Percentiles rank a stretch among this genome's conserved stretches.
phyloP scores from a whole-genome alignment of 2,329 filamentous ascomycete genomes.

The Pseudocercospora crystallina region DNA sequence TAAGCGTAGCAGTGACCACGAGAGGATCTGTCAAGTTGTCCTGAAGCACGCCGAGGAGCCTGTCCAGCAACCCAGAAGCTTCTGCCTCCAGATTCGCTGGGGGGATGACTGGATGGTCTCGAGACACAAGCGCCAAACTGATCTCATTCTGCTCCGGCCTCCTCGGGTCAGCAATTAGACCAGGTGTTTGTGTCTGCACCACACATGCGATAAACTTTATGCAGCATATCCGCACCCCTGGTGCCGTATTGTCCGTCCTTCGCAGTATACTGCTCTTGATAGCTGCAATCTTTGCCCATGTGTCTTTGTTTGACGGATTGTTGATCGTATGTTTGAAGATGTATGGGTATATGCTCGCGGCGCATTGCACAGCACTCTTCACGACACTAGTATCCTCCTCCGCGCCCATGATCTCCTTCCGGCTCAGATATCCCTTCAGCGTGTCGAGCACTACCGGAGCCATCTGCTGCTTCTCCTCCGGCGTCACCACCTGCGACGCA shows the following conservation, averaged over 20 bases:
- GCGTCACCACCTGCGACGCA: slow-evolving; percentile 78
- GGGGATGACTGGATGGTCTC: slow-evolving; percentile 77
- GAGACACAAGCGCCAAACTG: slow-evolving; percentile 80
- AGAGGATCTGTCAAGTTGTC: slow-evolving; percentile 82
- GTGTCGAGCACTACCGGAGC: slow-evolving; percentile 74
- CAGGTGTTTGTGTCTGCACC: slow-evolving; percentile 87
- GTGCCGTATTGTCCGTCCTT: slow-evolving; percentile 78
- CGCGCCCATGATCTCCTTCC: slow-evolving; percentile 50
- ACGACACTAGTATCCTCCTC: slow-evolving; percentile 77
- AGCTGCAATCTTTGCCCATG: slow-evolving; percentile 83
- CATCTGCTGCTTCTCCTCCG: slow-evolving; percentile 72
- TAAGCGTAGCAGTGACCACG: slow-evolving; percentile 86
- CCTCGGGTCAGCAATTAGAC: slow-evolving; percentile 75
- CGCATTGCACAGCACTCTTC: slow-evolving; percentile 82
- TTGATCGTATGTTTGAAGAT: slow-evolving; percentile 90
- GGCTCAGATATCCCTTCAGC: slow-evolving; percentile 53
- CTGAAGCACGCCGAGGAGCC: slow-evolving; percentile 80
- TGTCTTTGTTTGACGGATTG: slow-evolving; percentile 74
- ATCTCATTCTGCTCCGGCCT: slow-evolving; percentile 80
- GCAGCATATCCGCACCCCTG: slow-evolving; percentile 84
- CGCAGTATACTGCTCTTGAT: slow-evolving; percentile 88
- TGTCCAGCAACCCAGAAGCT: slow-evolving; percentile 83
- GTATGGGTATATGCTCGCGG: slow-evolving; percentile 88
- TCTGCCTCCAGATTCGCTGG: slow-evolving; percentile 85
- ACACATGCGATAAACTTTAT: slow-evolving; percentile 96